Evolutionary conservation across 768 basidiomycete species (phyloP).

Genomic region (Rhodotorula toruloides): DNA sequence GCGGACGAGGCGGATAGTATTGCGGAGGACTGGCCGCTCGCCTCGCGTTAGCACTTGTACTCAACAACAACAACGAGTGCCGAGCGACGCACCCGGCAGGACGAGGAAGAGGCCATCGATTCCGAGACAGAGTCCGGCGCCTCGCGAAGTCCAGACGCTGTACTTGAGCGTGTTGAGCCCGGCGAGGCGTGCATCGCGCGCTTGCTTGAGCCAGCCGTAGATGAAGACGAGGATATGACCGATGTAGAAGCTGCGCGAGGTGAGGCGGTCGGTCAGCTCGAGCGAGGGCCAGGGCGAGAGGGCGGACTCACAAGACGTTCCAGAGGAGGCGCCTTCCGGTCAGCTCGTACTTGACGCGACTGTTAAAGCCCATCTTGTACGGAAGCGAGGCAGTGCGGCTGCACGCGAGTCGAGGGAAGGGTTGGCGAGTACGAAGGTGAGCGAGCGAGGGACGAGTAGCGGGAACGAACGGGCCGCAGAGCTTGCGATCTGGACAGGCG

Average conservation of each 20-base stretch:
- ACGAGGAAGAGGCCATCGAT: constrained; percentile 80
- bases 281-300: neutral
- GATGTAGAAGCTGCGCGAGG: constrained; percentile 59
- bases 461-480: neutral
- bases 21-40: constrained; percentile 76
- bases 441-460: neutral
- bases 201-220: constrained; percentile 62
- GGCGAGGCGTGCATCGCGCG: constrained; percentile 59
- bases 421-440: neutral
- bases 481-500: neutral
- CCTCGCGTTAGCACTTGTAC: no score
- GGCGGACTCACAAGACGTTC: constrained; percentile 39
- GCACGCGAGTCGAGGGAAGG: neutral
- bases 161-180: constrained; percentile 72
- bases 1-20: constrained; percentile 74
- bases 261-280: no score
- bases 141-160: constrained; percentile 85
- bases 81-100: constrained; percentile 56
- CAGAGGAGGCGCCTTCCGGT: constrained; percentile 43
- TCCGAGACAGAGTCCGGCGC: constrained; percentile 84
- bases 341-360: constrained; percentile 28
- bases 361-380: neutral
- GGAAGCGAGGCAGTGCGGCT: no score
- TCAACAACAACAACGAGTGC: no score
- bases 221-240: constrained; percentile 67